A percentile compares a stretch with the other conserved stretches of the same genome.
Conservation (phyloP, 164 flowering plant species). For the Nymphaea thermarum region DNA sequence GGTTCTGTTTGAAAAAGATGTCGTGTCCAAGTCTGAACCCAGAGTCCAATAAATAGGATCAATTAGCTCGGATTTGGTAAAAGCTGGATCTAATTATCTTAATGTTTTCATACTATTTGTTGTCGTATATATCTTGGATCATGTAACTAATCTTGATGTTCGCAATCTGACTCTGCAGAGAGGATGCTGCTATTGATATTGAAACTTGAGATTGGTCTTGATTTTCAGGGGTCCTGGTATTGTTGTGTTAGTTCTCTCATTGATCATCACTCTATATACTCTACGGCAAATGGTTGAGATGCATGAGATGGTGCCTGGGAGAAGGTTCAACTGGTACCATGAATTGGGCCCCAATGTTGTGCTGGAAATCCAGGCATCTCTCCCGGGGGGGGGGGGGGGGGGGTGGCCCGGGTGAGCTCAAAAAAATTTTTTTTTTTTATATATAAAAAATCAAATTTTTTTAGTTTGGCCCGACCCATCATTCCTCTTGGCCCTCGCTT, state of each 20-base stretch:
- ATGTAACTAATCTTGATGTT: not conserved
- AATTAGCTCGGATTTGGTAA: not conserved
- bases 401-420: too few species aligned
- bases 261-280: constrained; percentile 48
- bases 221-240: constrained; percentile 18
- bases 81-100: not conserved
- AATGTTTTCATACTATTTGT: not conserved
- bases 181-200: not conserved
- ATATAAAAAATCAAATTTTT: too few species aligned
- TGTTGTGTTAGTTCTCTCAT: constrained; percentile 17
- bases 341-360: constrained; percentile 52
- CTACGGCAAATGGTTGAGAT: constrained; percentile 50
- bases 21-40: too few species aligned
- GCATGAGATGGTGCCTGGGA: constrained; percentile 60
- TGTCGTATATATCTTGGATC: not conserved
- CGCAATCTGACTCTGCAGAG: not conserved
- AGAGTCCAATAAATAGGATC: too few species aligned
- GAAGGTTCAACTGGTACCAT: constrained; percentile 47
- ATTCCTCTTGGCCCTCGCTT: too few species aligned
- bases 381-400: too few species aligned
- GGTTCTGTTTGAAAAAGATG: too few species aligned
- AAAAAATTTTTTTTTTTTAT: too few species aligned
- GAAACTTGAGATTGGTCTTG: constrained; percentile 7
- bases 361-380: too few species aligned
- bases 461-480: too few species aligned